Conservation (phyloP, 2,329 filamentous ascomycete genomes). For the Colletotrichum musae region DNA sequence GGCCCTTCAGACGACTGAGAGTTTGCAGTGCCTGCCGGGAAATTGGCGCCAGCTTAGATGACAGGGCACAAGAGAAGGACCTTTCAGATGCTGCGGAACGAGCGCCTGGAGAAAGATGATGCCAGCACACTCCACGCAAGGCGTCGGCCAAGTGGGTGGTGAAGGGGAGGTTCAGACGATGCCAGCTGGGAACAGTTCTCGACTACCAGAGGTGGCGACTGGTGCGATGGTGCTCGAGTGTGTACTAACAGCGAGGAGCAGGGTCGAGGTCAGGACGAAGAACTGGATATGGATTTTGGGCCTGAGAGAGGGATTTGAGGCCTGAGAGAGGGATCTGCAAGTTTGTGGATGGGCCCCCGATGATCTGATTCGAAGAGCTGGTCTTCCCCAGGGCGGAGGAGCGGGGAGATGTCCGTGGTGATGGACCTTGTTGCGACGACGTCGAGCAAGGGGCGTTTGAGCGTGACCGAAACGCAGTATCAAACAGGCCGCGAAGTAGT, state of each 20-base stretch:
- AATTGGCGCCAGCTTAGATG: slow-evolving; percentile 21
- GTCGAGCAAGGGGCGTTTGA: slow-evolving; percentile 1
- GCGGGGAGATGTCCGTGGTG: slow-evolving; percentile 24
- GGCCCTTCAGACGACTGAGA: slow-evolving; percentile 29
- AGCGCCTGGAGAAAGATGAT: not conserved
- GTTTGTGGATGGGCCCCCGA: slow-evolving; percentile 19
- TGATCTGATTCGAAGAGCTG: slow-evolving; percentile 20
- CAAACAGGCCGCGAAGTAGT: not conserved
- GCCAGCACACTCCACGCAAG: slow-evolving; percentile 2
- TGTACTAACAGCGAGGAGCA: not conserved
- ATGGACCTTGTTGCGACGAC: slow-evolving; percentile 18
- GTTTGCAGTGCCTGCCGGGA: slow-evolving; percentile 28
- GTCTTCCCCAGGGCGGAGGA: not conserved
- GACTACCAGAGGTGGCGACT: slow-evolving; percentile 2
- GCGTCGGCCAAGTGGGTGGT: slow-evolving; percentile 9
- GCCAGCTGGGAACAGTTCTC: not conserved
- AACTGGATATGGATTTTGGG: not conserved
- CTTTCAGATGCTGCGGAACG: slow-evolving; percentile 8
- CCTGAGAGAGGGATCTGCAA: slow-evolving; percentile 23
- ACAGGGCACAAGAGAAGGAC: slow-evolving; percentile 13
- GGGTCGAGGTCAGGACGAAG: slow-evolving; percentile 4
- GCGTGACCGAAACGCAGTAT: slow-evolving; percentile 8
- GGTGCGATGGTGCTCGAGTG: slow-evolving; percentile 10
- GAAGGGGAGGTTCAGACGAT: slow-evolving; percentile 19
- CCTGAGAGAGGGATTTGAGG: slow-evolving; percentile 9